Evolutionary conservation across 73 alveolate genomes (phyloP).

Genomic region (Stentor coeruleus): DNA sequence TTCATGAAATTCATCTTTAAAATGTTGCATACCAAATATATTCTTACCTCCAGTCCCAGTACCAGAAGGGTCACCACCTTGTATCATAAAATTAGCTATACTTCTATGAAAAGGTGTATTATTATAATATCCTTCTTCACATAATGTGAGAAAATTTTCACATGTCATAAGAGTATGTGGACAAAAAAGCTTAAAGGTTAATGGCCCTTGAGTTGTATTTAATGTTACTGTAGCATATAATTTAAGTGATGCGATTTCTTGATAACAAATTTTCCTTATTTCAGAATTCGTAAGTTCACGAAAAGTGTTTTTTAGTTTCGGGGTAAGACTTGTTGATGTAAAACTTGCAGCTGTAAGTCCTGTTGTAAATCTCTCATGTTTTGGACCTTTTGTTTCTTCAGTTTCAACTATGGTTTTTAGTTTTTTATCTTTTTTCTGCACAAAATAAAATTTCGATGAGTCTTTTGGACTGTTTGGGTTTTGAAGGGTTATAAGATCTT

Average conservation of each 20-base stretch:
- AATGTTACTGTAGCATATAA: slow-evolving; percentile 56
- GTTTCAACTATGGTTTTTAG: slow-evolving; percentile 31
- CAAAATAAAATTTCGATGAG: slow-evolving; percentile 38
- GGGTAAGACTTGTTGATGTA: slow-evolving; percentile 41
- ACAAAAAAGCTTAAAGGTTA: slow-evolving; percentile 54
- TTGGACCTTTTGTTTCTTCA: slow-evolving; percentile 36
- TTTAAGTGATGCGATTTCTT: slow-evolving; percentile 48
- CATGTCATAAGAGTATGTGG: slow-evolving; percentile 74
- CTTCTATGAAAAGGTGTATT: slow-evolving; percentile 69
- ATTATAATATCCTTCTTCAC: slow-evolving; percentile 76
- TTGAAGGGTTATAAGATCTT: slow-evolving; percentile 69
- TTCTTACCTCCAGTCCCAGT: slow-evolving; percentile 85
- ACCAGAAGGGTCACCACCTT: slow-evolving; percentile 92
- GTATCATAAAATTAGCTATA: slow-evolving; percentile 72
- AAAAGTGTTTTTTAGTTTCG: slow-evolving; percentile 23
- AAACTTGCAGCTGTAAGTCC: slow-evolving; percentile 57
- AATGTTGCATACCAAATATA: slow-evolving; percentile 63
- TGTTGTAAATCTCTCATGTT: slow-evolving; percentile 33
- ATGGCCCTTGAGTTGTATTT: slow-evolving; percentile 59
- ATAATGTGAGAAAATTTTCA: slow-evolving; percentile 76
- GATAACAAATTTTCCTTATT: slow-evolving; percentile 59
- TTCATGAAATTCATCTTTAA: slow-evolving; percentile 61
- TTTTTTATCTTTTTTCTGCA: slow-evolving; percentile 30
- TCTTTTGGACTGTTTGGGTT: slow-evolving; percentile 66
- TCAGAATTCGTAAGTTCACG: slow-evolving; percentile 52